Evolutionary conservation across 257 asterid species (phyloP).

Genomic region (Orobanche coerulescens): DNA sequence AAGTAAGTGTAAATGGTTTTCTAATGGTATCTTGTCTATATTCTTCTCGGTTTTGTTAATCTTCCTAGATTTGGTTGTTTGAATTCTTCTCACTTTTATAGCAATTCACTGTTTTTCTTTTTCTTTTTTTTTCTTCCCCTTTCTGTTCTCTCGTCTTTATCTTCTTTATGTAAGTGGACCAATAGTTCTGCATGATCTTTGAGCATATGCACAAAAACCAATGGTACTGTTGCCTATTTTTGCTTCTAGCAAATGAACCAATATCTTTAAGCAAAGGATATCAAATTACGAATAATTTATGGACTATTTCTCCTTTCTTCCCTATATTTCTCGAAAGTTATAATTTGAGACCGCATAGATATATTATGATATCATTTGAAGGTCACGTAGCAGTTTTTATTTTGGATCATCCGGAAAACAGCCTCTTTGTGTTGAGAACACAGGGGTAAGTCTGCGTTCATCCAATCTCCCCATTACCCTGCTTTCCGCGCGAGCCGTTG

Average conservation of each 20-base stretch:
- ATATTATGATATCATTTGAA: neutral
- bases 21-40: neutral
- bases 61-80: neutral
- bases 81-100: neutral
- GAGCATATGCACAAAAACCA: neutral
- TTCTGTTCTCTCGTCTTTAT: neutral
- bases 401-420: no score
- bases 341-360: neutral
- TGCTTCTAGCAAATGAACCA: neutral
- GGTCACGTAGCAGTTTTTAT: no score
- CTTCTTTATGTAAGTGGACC: neutral
- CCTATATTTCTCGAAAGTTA: neutral
- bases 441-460: no score
- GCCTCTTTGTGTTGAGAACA: no score
- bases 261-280: neutral
- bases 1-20: slow-evolving; percentile 47
- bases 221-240: neutral
- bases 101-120: neutral
- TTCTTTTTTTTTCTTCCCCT: neutral
- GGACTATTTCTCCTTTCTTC: neutral
- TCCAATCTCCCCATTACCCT: no score
- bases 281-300: neutral
- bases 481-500: no score
- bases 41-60: slow-evolving; percentile 1
- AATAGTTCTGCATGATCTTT: slow-evolving; percentile 3